These are phyloP conservation scores for Arachnomyces sp. DNA, from an alignment of 2,329 filamentous ascomycete genomes.

Conservation along the genomic window DNA sequence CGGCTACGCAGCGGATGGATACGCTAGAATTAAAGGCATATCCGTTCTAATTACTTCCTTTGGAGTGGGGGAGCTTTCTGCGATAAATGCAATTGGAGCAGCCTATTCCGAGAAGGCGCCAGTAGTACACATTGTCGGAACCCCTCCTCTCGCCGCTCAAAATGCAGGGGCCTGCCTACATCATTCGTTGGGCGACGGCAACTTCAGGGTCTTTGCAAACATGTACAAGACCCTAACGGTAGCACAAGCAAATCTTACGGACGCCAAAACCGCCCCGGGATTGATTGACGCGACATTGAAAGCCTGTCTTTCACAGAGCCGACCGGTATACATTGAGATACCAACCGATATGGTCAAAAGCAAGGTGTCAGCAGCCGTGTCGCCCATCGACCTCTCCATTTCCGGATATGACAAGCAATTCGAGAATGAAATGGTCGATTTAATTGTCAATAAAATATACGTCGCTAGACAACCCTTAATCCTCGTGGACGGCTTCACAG, in stretches of 20 bases:
- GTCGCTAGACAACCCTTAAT: constrained; percentile 68
- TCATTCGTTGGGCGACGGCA: constrained; percentile 67
- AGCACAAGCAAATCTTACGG: constrained; percentile 61
- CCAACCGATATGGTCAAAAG: constrained; percentile 72
- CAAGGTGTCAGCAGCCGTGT: constrained; percentile 68
- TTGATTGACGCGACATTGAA: constrained; percentile 72
- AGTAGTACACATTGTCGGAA: constrained; percentile 55
- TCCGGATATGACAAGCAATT: constrained; percentile 60
- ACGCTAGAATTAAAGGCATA: constrained; percentile 65
- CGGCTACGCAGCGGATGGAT: constrained; percentile 71
- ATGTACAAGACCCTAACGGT: constrained; percentile 70
- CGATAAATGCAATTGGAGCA: constrained; percentile 67
- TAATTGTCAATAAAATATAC: constrained; percentile 65
- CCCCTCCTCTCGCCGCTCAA: constrained; percentile 43
- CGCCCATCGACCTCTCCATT: constrained; percentile 59
- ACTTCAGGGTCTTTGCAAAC: constrained; percentile 74
- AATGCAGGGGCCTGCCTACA: constrained; percentile 45
- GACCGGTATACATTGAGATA: constrained; percentile 76
- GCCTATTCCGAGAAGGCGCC: constrained; percentile 67
- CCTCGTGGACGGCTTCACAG: constrained; percentile 74
- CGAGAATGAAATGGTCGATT: constrained; percentile 76
- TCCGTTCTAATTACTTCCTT: constrained; percentile 67
- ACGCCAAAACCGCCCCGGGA: constrained; percentile 60
- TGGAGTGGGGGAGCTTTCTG: constrained; percentile 61
- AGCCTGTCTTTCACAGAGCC: constrained; percentile 64